Percentiles rank a stretch among this genome's conserved stretches.
These are phyloP conservation scores for Gossypium schwendimanii DNA, from an alignment of 441 rosid species.

Conservation along the genomic window DNA sequence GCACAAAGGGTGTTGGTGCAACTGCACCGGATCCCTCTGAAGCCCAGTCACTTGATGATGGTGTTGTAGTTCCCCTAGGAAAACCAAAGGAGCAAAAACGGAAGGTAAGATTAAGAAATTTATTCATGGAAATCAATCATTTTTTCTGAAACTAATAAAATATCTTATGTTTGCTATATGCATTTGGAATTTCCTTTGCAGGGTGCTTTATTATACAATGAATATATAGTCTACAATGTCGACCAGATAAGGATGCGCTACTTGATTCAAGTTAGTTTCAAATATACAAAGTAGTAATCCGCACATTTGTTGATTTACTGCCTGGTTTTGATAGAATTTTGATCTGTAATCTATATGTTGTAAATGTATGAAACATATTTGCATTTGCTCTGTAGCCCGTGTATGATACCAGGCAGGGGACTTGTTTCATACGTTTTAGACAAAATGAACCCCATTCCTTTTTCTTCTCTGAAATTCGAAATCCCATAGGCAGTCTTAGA, in stretches of 20 bases:
- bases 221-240: conserved; percentile 78
- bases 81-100: conserved; percentile 40
- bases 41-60: conserved; percentile 54
- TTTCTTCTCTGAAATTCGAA: no score
- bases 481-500: no score
- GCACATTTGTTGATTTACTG: background rate
- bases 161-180: background rate
- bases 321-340: background rate
- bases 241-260: conserved; percentile 80
- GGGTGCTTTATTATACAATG: conserved; percentile 64
- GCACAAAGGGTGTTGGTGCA: conserved; percentile 79
- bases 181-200: conserved; percentile 25
- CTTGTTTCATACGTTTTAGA: background rate
- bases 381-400: background rate
- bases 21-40: conserved; percentile 63
- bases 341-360: background rate
- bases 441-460: no score
- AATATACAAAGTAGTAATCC: conserved; percentile 21
- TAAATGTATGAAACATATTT: background rate
- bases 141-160: background rate
- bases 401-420: background rate
- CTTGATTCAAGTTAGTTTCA: conserved; percentile 70
- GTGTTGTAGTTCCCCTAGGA: conserved; percentile 66
- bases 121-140: background rate
- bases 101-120: background rate